These are phyloP conservation scores for Lentithecium fluviatile DNA, from an alignment of 495 filamentous ascomycete genomes.

Conservation along the genomic window DNA sequence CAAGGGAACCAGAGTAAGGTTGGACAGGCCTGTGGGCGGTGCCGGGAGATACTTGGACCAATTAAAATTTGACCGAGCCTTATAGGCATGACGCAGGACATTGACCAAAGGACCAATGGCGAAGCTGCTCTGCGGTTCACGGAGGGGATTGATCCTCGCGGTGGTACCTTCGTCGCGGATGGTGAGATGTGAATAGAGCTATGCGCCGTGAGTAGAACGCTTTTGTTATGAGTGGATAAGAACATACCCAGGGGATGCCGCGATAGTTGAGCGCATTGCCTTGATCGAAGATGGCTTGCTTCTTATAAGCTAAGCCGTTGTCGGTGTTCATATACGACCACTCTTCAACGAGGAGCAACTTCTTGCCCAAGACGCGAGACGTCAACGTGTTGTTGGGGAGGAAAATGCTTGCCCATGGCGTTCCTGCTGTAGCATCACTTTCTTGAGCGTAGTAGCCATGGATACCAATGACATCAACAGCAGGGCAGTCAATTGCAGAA, in stretches of 20 bases:
- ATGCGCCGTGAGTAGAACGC: background rate
- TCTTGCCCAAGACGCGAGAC: conserved; percentile 22
- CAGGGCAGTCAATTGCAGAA: conserved; percentile 26
- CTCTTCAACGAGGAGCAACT: conserved; percentile 33
- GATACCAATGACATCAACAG: conserved; percentile 34
- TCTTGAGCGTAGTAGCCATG: conserved; percentile 26
- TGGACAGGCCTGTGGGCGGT: conserved; percentile 9
- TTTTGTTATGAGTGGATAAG: background rate
- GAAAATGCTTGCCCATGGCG: conserved; percentile 31
- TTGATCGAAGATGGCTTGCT: conserved; percentile 29
- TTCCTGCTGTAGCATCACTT: conserved; percentile 25
- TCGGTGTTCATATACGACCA: conserved; percentile 16
- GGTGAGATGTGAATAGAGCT: conserved; percentile 27
- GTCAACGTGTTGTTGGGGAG: conserved; percentile 31
- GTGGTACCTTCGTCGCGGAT: conserved; percentile 19
- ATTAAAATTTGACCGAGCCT: conserved; percentile 26
- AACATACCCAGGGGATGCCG: conserved; percentile 32
- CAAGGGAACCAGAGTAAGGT: conserved; percentile 8
- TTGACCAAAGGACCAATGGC: conserved; percentile 24
- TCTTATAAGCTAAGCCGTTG: conserved; percentile 17
- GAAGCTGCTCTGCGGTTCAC: background rate
- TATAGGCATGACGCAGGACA: conserved; percentile 15
- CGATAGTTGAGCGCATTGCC: conserved; percentile 34
- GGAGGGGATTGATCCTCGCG: too few relatives aligned
- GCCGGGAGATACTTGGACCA: conserved; percentile 21